Conservation (phyloP, 2,329 filamentous ascomycete genomes). For the Bisporella sp. region DNA sequence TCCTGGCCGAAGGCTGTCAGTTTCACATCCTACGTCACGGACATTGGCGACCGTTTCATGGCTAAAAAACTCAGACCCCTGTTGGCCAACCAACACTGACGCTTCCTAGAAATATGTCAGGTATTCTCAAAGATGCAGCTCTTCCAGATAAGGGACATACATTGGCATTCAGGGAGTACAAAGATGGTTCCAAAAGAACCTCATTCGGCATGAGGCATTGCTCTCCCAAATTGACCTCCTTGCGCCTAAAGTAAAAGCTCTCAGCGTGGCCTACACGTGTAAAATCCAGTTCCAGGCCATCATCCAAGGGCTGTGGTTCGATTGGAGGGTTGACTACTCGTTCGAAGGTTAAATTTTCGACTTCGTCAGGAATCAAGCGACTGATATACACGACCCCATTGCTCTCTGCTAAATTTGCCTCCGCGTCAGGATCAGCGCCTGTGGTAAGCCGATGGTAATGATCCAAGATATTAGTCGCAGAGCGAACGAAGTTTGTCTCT, state of each 20-base stretch:
- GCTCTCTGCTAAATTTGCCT: conserved; percentile 5
- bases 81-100: not conserved
- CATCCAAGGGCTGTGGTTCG: not conserved
- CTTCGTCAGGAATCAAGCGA: conserved; percentile 16
- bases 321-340: not conserved
- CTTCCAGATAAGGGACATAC: not conserved
- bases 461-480: not conserved
- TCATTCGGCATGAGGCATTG: not conserved
- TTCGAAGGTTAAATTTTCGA: conserved; percentile 11
- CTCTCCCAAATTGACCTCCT: not conserved
- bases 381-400: conserved; percentile 16
- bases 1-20: not conserved
- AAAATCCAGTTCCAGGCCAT: not conserved
- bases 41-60: not conserved
- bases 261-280: not conserved
- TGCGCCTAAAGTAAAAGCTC: not conserved
- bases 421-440: not conserved
- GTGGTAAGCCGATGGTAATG: not conserved
- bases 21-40: not conserved
- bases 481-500: not conserved
- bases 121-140: too few species aligned
- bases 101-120: not conserved
- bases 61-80: not conserved
- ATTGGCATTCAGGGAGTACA: not conserved
- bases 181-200: not conserved